These are phyloP conservation scores for Xylona heveae DNA, from an alignment of 495 filamentous ascomycete species.

Conservation along the genomic window DNA sequence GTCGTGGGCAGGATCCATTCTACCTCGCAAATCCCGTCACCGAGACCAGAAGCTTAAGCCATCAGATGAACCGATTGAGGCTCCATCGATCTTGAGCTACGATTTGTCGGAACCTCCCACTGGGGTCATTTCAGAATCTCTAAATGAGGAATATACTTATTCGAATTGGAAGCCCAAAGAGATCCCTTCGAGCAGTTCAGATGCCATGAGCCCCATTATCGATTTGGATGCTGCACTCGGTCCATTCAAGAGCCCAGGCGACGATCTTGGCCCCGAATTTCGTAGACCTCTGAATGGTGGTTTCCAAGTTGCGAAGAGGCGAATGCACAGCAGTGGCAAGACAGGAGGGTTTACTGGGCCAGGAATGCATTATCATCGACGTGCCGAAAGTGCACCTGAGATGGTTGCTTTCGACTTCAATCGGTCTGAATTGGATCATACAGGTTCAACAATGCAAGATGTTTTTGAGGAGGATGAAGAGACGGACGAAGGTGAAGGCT, in stretches of 20 bases:
- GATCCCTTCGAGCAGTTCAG: constrained; percentile 29
- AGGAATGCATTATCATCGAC: constrained; percentile 76
- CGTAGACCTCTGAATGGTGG: constrained; percentile 31
- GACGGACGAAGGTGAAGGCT: constrained; percentile 31
- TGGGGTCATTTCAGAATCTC: too few relatives aligned
- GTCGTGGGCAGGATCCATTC: constrained; percentile 57
- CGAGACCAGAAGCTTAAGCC: constrained; percentile 18
- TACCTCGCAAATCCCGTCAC: constrained; percentile 41
- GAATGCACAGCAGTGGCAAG: constrained; percentile 75
- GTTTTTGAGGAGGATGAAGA: constrained; percentile 96
- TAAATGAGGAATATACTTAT: too few relatives aligned
- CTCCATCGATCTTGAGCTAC: too few relatives aligned
- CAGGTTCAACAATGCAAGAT: constrained; percentile 58
- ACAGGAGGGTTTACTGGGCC: constrained; percentile 56
- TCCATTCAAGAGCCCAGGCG: constrained; percentile 62
- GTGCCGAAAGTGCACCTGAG: constrained; percentile 81
- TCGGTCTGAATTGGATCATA: constrained; percentile 29
- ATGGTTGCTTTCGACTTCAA: constrained; percentile 60
- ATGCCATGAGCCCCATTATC: constrained; percentile 55
- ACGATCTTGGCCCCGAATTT: constrained; percentile 15
- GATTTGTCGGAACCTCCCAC: too few relatives aligned
- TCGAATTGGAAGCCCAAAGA: constrained; percentile 13
- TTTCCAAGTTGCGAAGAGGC: constrained; percentile 35
- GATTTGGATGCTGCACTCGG: constrained; percentile 92
- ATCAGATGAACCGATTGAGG: too few relatives aligned